Evolutionary conservation across 2,329 filamentous ascomycete species (phyloP).

Genomic region (Fusarium tricinctum): DNA sequence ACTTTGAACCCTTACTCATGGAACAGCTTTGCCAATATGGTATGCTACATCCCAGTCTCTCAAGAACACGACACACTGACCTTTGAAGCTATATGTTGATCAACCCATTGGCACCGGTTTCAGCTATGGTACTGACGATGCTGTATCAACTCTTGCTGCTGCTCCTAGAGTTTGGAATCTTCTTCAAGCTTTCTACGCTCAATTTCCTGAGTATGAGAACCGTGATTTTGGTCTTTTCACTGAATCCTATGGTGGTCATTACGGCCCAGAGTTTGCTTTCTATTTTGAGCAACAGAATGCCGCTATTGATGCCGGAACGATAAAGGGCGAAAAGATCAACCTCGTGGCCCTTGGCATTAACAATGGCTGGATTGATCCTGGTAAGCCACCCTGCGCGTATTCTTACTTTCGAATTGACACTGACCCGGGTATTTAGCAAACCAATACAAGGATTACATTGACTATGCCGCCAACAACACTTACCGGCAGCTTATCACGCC

Average conservation of each 20-base stretch:
- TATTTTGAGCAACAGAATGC: slow-evolving; percentile 70
- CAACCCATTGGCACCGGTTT: slow-evolving; percentile 62
- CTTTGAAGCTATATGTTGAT: slow-evolving; percentile 71
- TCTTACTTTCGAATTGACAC: too few species aligned
- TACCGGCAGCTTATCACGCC: slow-evolving; percentile 50
- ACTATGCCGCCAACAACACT: slow-evolving; percentile 52
- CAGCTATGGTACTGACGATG: slow-evolving; percentile 46
- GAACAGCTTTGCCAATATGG: slow-evolving; percentile 73
- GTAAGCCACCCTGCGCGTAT: not conserved
- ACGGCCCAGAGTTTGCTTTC: slow-evolving; percentile 67
- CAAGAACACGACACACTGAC: not conserved
- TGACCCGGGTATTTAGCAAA: not conserved
- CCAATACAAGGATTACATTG: slow-evolving; percentile 52
- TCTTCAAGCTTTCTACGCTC: slow-evolving; percentile 72
- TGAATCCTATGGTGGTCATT: slow-evolving; percentile 70
- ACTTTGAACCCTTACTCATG: slow-evolving; percentile 71
- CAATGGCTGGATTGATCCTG: slow-evolving; percentile 68
- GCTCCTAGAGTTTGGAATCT: slow-evolving; percentile 63
- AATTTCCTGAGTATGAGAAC: slow-evolving; percentile 73
- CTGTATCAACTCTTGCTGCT: slow-evolving; percentile 50
- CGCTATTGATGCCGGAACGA: slow-evolving; percentile 60
- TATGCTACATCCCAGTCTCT: fast-evolving
- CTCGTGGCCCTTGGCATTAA: slow-evolving; percentile 68
- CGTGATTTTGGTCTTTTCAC: slow-evolving; percentile 69
- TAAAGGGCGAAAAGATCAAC: slow-evolving; percentile 59